These are phyloP conservation scores for Nothophoma quercina DNA, from an alignment of 2,329 filamentous ascomycete genomes.

Conservation along the genomic window DNA sequence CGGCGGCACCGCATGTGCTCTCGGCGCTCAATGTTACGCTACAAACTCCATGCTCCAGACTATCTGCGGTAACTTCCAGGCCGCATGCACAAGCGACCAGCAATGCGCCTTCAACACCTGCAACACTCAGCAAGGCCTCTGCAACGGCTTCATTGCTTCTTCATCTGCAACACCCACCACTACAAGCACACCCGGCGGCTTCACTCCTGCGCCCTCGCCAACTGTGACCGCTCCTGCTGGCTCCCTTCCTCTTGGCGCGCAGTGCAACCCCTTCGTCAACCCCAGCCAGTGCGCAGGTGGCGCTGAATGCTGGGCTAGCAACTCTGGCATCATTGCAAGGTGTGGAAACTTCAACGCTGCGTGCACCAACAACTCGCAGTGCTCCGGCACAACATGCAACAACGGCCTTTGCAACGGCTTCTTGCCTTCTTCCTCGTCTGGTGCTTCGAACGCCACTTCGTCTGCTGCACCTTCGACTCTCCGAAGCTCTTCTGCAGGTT, in stretches of 20 bases:
- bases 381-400: slow-evolving; percentile 27
- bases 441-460: slow-evolving; percentile 13
- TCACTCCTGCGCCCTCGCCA: slow-evolving; percentile 16
- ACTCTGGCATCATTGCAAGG: slow-evolving; percentile 17
- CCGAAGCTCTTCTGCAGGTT: too few relatives aligned
- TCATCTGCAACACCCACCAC: slow-evolving; percentile 16
- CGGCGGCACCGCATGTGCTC: slow-evolving; percentile 21
- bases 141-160: slow-evolving; percentile 23
- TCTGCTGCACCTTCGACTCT: too few relatives aligned
- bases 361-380: slow-evolving; percentile 22
- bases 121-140: slow-evolving; percentile 20
- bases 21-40: slow-evolving; percentile 27
- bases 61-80: slow-evolving; percentile 31
- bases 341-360: slow-evolving; percentile 32
- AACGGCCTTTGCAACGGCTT: slow-evolving; percentile 26
- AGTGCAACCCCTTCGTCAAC: slow-evolving; percentile 22
- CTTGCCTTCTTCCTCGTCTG: slow-evolving; percentile 7
- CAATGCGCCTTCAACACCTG: slow-evolving; percentile 33
- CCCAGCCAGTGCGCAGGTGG: slow-evolving; percentile 20
- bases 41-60: slow-evolving; percentile 21
- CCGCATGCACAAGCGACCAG: slow-evolving; percentile 24
- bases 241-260: slow-evolving; percentile 24
- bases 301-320: slow-evolving; percentile 26
- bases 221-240: slow-evolving; percentile 23
- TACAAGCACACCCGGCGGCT: slow-evolving; percentile 6